A percentile compares a stretch with the other conserved stretches of the same genome.
Conservation (phyloP, 352 stramenopile species). For the Globisporangium orthogonon region DNA sequence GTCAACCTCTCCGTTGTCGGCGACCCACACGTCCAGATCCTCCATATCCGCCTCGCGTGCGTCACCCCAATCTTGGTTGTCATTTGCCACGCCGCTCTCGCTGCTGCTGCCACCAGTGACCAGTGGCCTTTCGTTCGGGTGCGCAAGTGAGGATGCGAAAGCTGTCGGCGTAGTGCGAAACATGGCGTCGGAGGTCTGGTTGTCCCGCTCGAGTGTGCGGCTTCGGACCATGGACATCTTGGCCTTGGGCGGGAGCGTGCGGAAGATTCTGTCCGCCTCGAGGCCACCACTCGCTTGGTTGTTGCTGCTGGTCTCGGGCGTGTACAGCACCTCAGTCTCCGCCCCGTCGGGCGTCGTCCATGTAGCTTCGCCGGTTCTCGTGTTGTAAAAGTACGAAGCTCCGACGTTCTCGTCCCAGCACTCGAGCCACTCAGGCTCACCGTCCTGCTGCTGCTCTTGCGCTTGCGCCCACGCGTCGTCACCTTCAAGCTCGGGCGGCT, state of each 20-base stretch:
- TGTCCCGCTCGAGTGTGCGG: not conserved
- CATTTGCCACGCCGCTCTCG: not conserved
- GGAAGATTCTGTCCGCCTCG: not conserved
- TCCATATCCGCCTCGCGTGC: not conserved
- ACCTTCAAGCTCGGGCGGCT: not conserved
- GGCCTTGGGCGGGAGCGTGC: slow-evolving; percentile 13
- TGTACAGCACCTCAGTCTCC: not conserved
- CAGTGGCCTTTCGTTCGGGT: not conserved
- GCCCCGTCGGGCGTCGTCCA: slow-evolving; percentile 42
- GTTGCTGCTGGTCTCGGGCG: not conserved
- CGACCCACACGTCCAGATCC: slow-evolving; percentile 15
- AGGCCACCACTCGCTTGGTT: not conserved
- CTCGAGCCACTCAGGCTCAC: slow-evolving; percentile 48
- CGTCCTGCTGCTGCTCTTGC: slow-evolving; percentile 6
- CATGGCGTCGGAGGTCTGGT: slow-evolving; percentile 8
- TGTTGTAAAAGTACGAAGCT: slow-evolving; percentile 66
- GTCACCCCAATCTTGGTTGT: not conserved
- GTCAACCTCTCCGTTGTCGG: slow-evolving; percentile 27
- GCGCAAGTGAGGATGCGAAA: not conserved
- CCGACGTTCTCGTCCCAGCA: slow-evolving; percentile 69
- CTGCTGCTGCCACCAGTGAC: no score
- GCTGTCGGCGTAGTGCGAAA: slow-evolving; percentile 8
- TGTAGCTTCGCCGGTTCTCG: slow-evolving; percentile 54
- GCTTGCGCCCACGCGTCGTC: not conserved
- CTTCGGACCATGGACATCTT: slow-evolving; percentile 4